These are phyloP conservation scores for Kwoniella dendrophila DNA, from an alignment of 768 basidiomycete genomes.

Conservation along the genomic window DNA sequence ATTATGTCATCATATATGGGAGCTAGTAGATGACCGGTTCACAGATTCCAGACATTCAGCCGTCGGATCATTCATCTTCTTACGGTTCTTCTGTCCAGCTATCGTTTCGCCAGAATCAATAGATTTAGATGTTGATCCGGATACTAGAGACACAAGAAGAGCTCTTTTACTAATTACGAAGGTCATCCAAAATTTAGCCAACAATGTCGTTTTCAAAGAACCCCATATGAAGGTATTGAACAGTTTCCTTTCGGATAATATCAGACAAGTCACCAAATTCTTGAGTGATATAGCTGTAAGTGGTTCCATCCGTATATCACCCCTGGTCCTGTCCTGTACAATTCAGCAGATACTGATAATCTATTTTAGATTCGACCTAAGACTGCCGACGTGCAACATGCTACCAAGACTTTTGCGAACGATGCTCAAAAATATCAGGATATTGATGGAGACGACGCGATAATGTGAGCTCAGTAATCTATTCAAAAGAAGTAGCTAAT, in stretches of 20 bases:
- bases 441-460: conserved; percentile 38
- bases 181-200: conserved; percentile 88
- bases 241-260: conserved; percentile 61
- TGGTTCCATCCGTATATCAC: conserved; percentile 2
- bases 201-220: conserved; percentile 92
- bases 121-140: conserved; percentile 73
- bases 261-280: conserved; percentile 47
- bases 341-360: background rate
- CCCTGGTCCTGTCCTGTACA: background rate
- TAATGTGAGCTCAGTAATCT: conserved; percentile 29
- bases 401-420: conserved; percentile 30
- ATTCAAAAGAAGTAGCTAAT: background rate
- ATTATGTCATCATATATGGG: conserved; percentile 65
- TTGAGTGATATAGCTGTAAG: conserved; percentile 49
- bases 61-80: conserved; percentile 76
- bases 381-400: conserved; percentile 29
- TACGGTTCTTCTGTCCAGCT: conserved; percentile 91
- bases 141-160: conserved; percentile 67
- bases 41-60: conserved; percentile 54
- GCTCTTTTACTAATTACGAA: conserved; percentile 86
- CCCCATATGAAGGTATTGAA: conserved; percentile 80
- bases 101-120: conserved; percentile 82
- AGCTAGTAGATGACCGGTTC: conserved; percentile 48
- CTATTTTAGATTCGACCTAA: conserved; percentile 37
- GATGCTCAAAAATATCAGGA: conserved; percentile 38